Base-by-base conservation (phyloP, 257 asterid species). In the Capsicum baccatum region DNA sequence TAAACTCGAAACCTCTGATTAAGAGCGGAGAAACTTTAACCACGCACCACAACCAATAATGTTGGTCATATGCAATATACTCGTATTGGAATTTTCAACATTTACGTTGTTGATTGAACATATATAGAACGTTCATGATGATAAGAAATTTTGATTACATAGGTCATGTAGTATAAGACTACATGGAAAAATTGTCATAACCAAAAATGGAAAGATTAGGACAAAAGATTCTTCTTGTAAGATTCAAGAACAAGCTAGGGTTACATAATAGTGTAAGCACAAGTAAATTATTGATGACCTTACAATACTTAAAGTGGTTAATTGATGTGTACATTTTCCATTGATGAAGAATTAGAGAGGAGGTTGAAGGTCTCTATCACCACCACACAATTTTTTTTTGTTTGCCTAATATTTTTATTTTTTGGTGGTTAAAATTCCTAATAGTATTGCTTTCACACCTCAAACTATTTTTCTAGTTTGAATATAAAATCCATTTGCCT, bases 351-450 rank as follows among this genome's bases (percentile, higher is more conserved):
- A 71, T 42, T 69, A 21, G 83, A 63, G 74, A 83, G 84, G 85
- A 88, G 90, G 89, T 88, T 78, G 80, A 59, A 86, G 26, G 89
- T 88, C 87, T 62, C 80, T 44, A 86, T 88, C 90, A 66, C 21
- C 79, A 67, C 85, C 84, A 80, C 57, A 81, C 16, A 26, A 0
- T 73, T 70, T 70, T 3, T 64, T 48, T 73, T 19, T 47, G 8
- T 54, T 66, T 58, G 79, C 58, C 85, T 76, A 74, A 55, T 55
- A 26, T 1, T 26, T 26, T 26, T 26, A 26, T 26, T 26, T 26
- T 26, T 26, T 26, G 33, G 33, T 26, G 33, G 33, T 26, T 26
- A 26, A 26, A 26, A 26, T 26, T 26, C 33, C 33, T 26, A 66
- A 50, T 66, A 67, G 35, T 66, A 67, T 33, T 66, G n/a, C 26